These are phyloP conservation scores for Ophiostoma sp. DNA, from an alignment of 2,329 filamentous ascomycete genomes.

Conservation along the genomic window DNA sequence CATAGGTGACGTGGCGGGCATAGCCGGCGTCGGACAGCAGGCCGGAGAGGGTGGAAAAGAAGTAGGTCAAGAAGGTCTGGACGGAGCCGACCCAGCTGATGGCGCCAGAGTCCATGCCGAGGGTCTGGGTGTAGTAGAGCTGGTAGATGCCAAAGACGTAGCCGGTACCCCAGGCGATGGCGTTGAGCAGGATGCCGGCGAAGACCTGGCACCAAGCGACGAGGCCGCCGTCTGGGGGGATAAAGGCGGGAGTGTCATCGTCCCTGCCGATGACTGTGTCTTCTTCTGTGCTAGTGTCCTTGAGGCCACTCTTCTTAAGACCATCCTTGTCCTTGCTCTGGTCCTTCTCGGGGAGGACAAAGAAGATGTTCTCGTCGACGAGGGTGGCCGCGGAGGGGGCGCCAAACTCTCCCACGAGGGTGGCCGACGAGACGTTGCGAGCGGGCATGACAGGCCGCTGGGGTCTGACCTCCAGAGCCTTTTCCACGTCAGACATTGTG, in stretches of 20 bases:
- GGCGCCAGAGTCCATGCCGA: constrained; percentile 34
- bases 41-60: constrained; percentile 45
- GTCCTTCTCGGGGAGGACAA: neutral
- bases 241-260: neutral
- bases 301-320: neutral
- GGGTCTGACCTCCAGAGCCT: neutral
- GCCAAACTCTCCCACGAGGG: constrained; percentile 9
- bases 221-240: constrained; percentile 42
- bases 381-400: constrained; percentile 20
- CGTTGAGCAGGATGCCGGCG: constrained; percentile 44
- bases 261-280: neutral
- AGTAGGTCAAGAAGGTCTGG: constrained; percentile 48
- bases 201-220: constrained; percentile 48
- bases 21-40: constrained; percentile 49
- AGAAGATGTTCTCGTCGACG: constrained; percentile 17
- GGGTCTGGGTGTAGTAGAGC: constrained; percentile 40
- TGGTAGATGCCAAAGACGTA: constrained; percentile 47
- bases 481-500: constrained; percentile 13
- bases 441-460: constrained; percentile 1
- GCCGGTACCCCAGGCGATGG: constrained; percentile 48
- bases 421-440: constrained; percentile 2
- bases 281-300: constrained; percentile 4
- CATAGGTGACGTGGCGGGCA: constrained; percentile 38
- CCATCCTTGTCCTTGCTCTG: neutral
- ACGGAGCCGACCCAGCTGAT: constrained; percentile 49